Conservation (phyloP, 2,329 filamentous ascomycete genomes). For the Fusarium verrucosum region DNA sequence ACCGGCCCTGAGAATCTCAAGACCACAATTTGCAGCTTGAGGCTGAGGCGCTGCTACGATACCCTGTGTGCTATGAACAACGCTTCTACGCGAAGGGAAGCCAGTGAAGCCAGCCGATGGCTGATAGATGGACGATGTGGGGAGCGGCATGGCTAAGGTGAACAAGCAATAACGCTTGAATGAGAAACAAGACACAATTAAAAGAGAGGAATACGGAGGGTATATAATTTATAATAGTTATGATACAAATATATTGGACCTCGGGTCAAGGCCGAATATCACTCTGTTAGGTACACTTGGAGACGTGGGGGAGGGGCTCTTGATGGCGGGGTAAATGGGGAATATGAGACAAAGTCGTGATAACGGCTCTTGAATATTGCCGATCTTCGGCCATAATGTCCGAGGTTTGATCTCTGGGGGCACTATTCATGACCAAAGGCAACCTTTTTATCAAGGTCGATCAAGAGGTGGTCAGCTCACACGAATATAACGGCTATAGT, state of each 20-base stretch:
- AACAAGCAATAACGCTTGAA: not conserved
- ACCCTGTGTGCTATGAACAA: slow-evolving; percentile 91
- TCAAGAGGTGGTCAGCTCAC: too few species aligned
- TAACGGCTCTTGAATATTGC: slow-evolving; percentile 14
- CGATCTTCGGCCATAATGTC: slow-evolving; percentile 28
- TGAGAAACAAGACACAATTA: not conserved
- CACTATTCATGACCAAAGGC: too few species aligned
- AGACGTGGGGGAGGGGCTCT: slow-evolving; percentile 23
- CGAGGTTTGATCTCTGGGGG: slow-evolving; percentile 9
- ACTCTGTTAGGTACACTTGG: not conserved
- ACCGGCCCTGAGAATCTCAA: slow-evolving; percentile 83
- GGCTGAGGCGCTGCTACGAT: slow-evolving; percentile 93
- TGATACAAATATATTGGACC: not conserved
- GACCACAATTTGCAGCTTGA: slow-evolving; percentile 85
- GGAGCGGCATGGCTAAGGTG: slow-evolving; percentile 55
- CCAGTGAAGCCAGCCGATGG: slow-evolving; percentile 63
- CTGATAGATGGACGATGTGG: slow-evolving; percentile 58
- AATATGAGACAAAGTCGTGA: slow-evolving; percentile 31
- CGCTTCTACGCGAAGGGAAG: slow-evolving; percentile 84
- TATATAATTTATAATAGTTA: slow-evolving; percentile 8
- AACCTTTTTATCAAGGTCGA: too few species aligned
- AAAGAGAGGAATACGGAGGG: too few species aligned
- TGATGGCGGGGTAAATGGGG: slow-evolving; percentile 33
- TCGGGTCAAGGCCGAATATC: slow-evolving; percentile 19
- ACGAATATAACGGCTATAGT: too few species aligned